Conservation (phyloP, 306 rosid genomes). For the Prunus dulcis region DNA sequence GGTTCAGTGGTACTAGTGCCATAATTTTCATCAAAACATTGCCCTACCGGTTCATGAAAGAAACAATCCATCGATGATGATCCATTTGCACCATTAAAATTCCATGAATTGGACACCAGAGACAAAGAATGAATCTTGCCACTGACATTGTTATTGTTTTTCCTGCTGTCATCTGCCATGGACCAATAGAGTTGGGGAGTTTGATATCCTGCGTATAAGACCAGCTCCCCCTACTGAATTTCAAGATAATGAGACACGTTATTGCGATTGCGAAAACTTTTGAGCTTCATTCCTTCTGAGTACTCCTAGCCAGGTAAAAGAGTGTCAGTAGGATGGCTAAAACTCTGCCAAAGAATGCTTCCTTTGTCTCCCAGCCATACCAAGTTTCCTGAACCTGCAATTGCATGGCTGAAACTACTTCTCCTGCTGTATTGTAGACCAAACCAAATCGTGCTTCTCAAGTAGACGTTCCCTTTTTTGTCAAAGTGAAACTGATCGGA, state of each 20-base stretch:
- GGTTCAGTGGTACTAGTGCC: no score
- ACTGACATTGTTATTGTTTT: conserved; percentile 19
- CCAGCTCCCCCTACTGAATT: no score
- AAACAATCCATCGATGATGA: no score
- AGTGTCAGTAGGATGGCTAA: no score
- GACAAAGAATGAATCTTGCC: conserved; percentile 29
- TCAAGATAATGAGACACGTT: no score
- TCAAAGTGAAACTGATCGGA: conserved; percentile 37
- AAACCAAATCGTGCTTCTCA: conserved; percentile 20
- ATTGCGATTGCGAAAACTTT: no score
- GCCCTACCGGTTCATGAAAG: no score
- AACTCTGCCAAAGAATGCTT: no score
- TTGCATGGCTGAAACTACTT: conserved; percentile 36
- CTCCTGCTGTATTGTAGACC: conserved; percentile 42
- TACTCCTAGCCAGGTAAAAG: no score
- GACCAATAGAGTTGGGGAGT: neutral
- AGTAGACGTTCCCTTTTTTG: conserved; percentile 34
- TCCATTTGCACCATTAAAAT: conserved; percentile 27
- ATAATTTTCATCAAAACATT: no score
- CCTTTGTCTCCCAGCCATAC: conserved; percentile 16
- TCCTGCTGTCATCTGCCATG: conserved; percentile 30
- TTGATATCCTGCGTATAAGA: no score
- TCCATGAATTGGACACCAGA: conserved; percentile 39
- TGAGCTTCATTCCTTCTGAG: no score
- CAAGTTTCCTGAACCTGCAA: conserved; percentile 48